Percentiles rank a stretch among this genome's conserved stretches.
Conservation (phyloP, 2,329 filamentous ascomycete genomes). For the Venturiaceae sp. region DNA sequence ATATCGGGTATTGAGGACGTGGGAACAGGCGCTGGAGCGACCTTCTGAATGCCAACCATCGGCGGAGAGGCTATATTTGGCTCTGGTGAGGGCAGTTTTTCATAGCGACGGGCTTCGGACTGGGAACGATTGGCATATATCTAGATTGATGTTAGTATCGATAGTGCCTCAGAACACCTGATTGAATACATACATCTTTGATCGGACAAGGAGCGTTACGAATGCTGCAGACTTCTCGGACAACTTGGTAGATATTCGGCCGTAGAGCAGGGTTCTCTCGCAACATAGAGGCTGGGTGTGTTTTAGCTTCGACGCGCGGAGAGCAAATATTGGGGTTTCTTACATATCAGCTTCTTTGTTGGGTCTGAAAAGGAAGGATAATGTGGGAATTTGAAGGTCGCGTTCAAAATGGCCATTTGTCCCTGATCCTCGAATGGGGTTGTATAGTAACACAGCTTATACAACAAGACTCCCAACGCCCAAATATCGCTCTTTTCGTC, state of each 20-base stretch:
- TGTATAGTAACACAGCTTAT: conserved; percentile 98
- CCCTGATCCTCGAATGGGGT: conserved; percentile 97
- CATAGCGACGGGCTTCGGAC: conserved; percentile 52
- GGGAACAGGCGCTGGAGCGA: conserved; percentile 61
- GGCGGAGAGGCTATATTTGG: conserved; percentile 45
- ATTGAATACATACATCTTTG: conserved; percentile 59
- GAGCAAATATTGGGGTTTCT: conserved; percentile 16
- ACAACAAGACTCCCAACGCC: conserved; percentile 88
- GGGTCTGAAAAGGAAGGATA: conserved; percentile 86
- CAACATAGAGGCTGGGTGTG: conserved; percentile 67
- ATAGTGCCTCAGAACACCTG: not conserved
- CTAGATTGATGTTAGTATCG: conserved; percentile 20
- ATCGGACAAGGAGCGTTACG: conserved; percentile 79
- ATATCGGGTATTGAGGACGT: conserved; percentile 70
- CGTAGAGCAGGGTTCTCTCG: conserved; percentile 69
- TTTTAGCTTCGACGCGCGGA: not conserved
- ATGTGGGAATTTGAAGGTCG: conserved; percentile 81
- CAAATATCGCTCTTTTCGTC: conserved; percentile 99
- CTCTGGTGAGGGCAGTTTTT: conserved; percentile 49
- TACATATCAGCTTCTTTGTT: conserved; percentile 83
- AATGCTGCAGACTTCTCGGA: conserved; percentile 81
- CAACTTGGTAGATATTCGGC: conserved; percentile 89
- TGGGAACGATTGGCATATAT: conserved; percentile 47
- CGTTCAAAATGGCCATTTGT: conserved; percentile 93
- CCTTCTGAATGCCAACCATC: conserved; percentile 70